Conservation (phyloP, 495 filamentous ascomycete genomes). For the Astrothelium subdiscretum region DNA sequence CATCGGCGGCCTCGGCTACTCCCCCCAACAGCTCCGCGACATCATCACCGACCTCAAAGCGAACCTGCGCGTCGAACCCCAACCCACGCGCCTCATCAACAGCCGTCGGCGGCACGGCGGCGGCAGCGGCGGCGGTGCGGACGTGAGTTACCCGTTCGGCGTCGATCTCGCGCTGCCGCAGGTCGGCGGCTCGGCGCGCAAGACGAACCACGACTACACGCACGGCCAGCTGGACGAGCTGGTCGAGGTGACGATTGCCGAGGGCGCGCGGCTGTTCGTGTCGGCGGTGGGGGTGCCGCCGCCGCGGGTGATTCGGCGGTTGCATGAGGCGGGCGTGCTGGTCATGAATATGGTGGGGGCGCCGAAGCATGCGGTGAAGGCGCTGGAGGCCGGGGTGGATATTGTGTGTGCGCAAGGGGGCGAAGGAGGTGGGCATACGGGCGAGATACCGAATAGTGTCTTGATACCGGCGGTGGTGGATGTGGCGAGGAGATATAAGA, state of each 20-base stretch:
- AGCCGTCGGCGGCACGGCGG: neutral
- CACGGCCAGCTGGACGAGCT: constrained; percentile 70
- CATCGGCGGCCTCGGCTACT: constrained; percentile 79
- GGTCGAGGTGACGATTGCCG: constrained; percentile 65
- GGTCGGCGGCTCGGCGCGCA: constrained; percentile 63
- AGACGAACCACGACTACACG: constrained; percentile 90
- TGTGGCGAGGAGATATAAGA: constrained; percentile 31
- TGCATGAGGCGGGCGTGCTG: constrained; percentile 65
- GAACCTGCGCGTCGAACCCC: constrained; percentile 30
- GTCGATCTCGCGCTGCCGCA: constrained; percentile 81
- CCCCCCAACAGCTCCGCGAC: constrained; percentile 59
- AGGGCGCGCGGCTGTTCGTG: constrained; percentile 71
- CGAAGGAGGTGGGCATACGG: constrained; percentile 34
- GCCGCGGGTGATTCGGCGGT: constrained; percentile 47
- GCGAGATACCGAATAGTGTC: constrained; percentile 31
- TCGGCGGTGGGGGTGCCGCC: constrained; percentile 76
- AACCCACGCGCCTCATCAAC: neutral
- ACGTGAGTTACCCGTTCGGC: constrained; percentile 63
- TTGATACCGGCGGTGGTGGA: constrained; percentile 34
- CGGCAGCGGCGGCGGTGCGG: constrained; percentile 15
- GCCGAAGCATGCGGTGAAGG: constrained; percentile 78
- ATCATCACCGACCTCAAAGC: constrained; percentile 78
- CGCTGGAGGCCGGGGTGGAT: constrained; percentile 67
- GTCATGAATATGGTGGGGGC: constrained; percentile 96
- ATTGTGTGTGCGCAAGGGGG: constrained; percentile 54